phyloP scores from a whole-genome alignment of 2,329 filamentous ascomycete species.

The Botrytis cinerea region DNA sequence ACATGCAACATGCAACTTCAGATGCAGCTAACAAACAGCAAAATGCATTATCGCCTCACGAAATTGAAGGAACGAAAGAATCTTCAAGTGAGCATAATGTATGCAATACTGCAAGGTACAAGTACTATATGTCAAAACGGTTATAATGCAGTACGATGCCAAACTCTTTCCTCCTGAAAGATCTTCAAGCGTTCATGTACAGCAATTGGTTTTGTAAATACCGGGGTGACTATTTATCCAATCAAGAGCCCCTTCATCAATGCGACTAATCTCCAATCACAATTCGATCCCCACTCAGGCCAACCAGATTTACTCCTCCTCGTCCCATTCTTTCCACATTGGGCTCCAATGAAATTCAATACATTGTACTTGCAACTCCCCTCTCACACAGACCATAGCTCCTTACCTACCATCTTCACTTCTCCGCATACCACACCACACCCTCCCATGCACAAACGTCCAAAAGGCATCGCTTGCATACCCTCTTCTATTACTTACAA shows the following conservation, averaged over 20 bases:
- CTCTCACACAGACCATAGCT: background rate
- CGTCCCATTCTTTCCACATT: background rate
- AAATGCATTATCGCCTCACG: background rate
- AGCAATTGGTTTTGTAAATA: background rate
- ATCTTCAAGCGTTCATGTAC: background rate
- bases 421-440: background rate
- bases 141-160: background rate
- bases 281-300: background rate
- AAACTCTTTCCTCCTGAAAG: background rate
- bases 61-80: background rate
- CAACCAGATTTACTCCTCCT: background rate
- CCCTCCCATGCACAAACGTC: background rate
- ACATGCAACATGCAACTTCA: background rate
- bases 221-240: background rate
- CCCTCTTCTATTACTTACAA: background rate
- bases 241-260: background rate
- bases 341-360: background rate
- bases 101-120: slow-evolving; percentile 19
- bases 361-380: background rate
- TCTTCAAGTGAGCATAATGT: background rate
- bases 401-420: background rate
- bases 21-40: background rate
- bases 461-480: background rate
- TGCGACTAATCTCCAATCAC: background rate
- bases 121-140: slow-evolving; percentile 3